Evolutionary conservation across 305 asterid species (phyloP), one percentile per base, ranked within the genome.

Genomic region (Andrographis paniculata): DNA sequence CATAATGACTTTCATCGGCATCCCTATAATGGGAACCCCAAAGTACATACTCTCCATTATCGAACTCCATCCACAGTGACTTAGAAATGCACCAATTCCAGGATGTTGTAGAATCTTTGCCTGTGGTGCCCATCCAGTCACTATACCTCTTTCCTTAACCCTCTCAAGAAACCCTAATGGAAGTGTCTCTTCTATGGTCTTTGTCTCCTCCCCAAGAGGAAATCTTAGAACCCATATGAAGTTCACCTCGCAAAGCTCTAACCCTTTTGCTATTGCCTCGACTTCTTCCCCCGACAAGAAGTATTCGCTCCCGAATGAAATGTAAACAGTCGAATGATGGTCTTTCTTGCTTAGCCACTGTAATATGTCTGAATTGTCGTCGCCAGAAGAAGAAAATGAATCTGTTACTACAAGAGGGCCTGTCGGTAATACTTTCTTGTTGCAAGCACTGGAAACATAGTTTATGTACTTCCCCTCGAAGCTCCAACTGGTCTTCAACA

Each of bases 61-160:
- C 7, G 72, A 70, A 55, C 66, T 70, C 66, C 72, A 61, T 5
- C 76, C 76, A 27, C 76, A 65, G 17, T 70, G 76, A 18, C 68
- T 64, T 17, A 69, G 4, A 20, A 69, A 69, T 4, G 63, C 71
- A 1, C 72, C 71, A 1, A 40, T 42, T 33, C 72, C 65, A 6
- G 54, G 33, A 52, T 70, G 76, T 15, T 52, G 52, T 20, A 70
- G 54, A 22, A 70, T 70, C 9, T 41, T 21, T 0, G 50, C 58
- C 30, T 70, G 69, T 6, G 76, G 69, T 14, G 66, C 72, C 76
- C 76, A 70, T 15, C 59, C 65, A 35, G 54, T 36, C 30, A 61
- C 53, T 4, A 65, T 12, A 4, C 67, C 66, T 21, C 54, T 65
- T 0, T 28, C 62, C 17, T 56, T 48, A n/a, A 63, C 67, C 52